Percentiles rank a stretch among this genome's conserved stretches.
These are phyloP conservation scores for Ustilago loliicola DNA, from an alignment of 1,284 basidiomycete genomes.

Conservation along the genomic window DNA sequence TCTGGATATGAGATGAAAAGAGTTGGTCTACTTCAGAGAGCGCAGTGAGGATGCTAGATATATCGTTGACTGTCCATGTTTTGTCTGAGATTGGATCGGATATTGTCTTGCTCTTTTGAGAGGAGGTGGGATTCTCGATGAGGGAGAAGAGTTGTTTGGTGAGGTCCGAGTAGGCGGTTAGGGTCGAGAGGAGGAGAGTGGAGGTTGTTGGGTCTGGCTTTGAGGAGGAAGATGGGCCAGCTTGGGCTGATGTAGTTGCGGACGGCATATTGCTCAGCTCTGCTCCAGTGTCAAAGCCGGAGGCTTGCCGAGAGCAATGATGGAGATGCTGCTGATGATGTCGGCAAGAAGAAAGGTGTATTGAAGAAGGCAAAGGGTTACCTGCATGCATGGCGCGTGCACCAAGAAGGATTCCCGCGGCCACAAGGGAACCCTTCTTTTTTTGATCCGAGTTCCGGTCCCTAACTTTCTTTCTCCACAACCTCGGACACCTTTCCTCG, in stretches of 20 bases:
- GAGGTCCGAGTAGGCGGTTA: slow-evolving; percentile 45
- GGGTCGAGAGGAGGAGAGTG: slow-evolving; percentile 33
- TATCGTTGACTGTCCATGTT: slow-evolving; percentile 22
- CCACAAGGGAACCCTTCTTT: neutral
- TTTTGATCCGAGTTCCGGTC: slow-evolving; percentile 3
- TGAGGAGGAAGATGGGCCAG: slow-evolving; percentile 10
- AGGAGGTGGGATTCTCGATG: slow-evolving; percentile 34
- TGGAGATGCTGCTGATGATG: neutral
- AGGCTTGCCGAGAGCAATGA: too few species aligned
- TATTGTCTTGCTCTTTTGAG: slow-evolving; percentile 11
- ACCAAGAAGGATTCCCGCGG: neutral
- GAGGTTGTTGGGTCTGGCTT: slow-evolving; percentile 33
- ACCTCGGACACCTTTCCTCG: neutral
- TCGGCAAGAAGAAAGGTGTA: neutral
- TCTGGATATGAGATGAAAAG: slow-evolving; percentile 28
- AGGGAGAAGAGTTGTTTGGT: slow-evolving; percentile 44
- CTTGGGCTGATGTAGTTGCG: neutral
- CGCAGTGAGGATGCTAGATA: slow-evolving; percentile 23
- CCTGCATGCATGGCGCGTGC: slow-evolving; percentile 15
- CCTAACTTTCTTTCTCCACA: neutral
- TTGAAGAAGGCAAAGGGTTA: neutral
- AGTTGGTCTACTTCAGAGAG: slow-evolving; percentile 35
- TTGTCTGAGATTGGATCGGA: slow-evolving; percentile 26
- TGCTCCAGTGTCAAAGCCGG: too few species aligned
- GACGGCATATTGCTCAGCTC: neutral